Evolutionary conservation across 768 basidiomycete genomes (phyloP), one percentile per base, ranked within the genome.

Genomic region (Tylopilus sp.): DNA sequence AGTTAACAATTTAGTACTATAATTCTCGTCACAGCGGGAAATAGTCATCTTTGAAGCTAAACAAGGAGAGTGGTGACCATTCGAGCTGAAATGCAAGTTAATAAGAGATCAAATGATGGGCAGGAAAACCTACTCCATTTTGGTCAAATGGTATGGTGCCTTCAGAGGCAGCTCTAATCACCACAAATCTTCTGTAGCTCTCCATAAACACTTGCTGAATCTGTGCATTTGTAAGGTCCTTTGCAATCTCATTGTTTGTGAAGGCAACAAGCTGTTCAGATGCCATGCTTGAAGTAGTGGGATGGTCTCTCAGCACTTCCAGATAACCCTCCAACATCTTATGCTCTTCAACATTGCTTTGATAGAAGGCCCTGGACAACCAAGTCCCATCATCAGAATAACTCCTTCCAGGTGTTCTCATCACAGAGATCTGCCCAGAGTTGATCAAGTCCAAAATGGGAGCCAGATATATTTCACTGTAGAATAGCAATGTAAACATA

Each of bases 111-210:
- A 46, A 7, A 51, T 44, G 44, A 12, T 31, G 36, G 39, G 20
- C 2, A 41, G 28, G 1, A 1, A 50, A 43, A 22, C 82, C 48
- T 61, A 87, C 86, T 52, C 79, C 82, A 51, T 72, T 63, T 41
- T 62, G 65, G 40, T 73, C 63, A 48, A 48, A 55, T 46, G 58
- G 48, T 36, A 60, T 52, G 26, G 53, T 51, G 11, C 49, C 53
- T 55, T 77, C 71, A 30, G 61, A 65, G 40, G 68, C 61, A 43
- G 71, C 70, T 58, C 63, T 75, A 33, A 91, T 68, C 1, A 86
- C 74, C 11, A 86, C 80, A 66, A 79, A 90, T 23, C 88, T 79
- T 23, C 88, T 78, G 60, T 83, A 82, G 26, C 72, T 60, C 42
- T 74, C 68, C 79, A 85, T 82, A 31, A 88, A 71, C 21, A 59